Conservation (phyloP, 1,284 basidiomycete species). For the Heterobasidion annosum region DNA sequence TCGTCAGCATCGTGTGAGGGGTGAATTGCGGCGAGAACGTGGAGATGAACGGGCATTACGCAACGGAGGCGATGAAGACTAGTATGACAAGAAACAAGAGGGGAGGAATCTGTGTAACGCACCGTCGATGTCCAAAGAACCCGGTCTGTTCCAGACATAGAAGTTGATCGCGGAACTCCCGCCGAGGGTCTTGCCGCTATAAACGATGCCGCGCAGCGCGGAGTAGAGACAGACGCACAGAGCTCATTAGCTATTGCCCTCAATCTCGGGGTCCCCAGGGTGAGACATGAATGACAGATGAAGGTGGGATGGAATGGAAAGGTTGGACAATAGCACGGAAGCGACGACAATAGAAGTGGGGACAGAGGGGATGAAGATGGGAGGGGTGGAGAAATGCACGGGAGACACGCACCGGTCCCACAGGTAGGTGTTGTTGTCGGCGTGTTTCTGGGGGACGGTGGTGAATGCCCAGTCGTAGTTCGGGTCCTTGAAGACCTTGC, state of each 20-base stretch:
- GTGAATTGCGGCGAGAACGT: not conserved
- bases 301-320: constrained; percentile 4
- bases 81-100: no score
- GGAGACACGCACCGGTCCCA: no score
- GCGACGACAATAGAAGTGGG: not conserved
- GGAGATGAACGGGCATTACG: no score
- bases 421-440: no score
- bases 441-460: constrained; percentile 11
- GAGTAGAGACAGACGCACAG: not conserved
- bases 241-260: no score
- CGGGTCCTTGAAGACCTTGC: constrained; percentile 10
- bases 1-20: not conserved
- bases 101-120: not conserved
- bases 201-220: not conserved
- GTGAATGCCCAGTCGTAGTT: constrained; percentile 20
- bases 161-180: constrained; percentile 17
- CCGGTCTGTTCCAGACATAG: constrained; percentile 14
- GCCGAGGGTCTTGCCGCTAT: constrained; percentile 17
- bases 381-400: no score
- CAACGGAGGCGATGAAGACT: no score
- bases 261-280: no score
- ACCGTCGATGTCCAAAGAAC: constrained; percentile 15
- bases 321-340: constrained; percentile 4
- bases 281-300: constrained; percentile 7
- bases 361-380: no score